phyloP scores from a whole-genome alignment of 208 protist genomes.

The Polymyxa betae region DNA sequence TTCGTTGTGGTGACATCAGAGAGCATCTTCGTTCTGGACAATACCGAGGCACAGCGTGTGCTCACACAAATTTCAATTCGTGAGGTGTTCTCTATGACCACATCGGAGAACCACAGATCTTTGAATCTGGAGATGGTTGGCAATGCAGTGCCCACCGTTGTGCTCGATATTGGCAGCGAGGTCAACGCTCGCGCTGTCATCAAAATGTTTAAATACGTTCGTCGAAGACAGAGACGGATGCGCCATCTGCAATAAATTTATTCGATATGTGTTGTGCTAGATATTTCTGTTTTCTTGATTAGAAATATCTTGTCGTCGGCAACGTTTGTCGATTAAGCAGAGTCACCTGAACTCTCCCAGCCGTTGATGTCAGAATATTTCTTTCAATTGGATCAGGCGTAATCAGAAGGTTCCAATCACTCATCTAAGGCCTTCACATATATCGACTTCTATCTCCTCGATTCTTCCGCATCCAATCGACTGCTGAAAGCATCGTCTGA shows the following conservation, averaged over 20 bases:
- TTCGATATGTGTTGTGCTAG: not conserved
- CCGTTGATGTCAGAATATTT: too few species aligned
- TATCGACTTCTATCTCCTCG: too few species aligned
- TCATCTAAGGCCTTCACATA: too few species aligned
- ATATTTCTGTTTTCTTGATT: not conserved
- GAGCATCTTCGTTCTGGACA: constrained; percentile 19
- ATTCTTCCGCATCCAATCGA: too few species aligned
- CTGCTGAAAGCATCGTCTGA: too few species aligned
- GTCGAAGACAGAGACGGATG: not conserved
- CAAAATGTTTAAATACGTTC: constrained; percentile 28
- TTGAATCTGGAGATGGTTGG: constrained; percentile 16
- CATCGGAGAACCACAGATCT: not conserved
- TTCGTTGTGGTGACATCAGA: constrained; percentile 14
- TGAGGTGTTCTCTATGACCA: not conserved
- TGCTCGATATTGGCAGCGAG: not conserved
- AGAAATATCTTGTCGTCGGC: too few species aligned
- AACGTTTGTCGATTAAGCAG: too few species aligned
- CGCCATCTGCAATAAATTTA: not conserved
- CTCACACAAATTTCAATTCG: not conserved
- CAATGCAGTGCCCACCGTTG: not conserved
- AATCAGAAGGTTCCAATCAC: too few species aligned
- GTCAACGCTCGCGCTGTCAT: not conserved
- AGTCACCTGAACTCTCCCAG: too few species aligned
- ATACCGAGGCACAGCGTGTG: not conserved
- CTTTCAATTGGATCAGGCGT: too few species aligned